Base-by-base conservation (phyloP, 768 basidiomycete genomes). In the Piloderma croceum region DNA sequence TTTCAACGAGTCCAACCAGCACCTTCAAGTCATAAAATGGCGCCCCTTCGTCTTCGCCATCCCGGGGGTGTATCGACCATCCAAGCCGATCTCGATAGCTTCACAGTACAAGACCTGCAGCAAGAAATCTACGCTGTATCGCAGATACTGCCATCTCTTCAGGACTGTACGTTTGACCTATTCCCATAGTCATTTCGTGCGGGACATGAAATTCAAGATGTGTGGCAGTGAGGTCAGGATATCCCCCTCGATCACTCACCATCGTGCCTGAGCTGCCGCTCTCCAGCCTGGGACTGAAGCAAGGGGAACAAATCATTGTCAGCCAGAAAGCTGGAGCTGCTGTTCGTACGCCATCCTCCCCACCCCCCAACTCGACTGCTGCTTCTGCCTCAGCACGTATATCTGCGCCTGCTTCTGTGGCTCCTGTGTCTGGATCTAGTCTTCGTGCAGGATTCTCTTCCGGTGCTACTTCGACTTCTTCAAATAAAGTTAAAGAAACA, bases 281-380 rank as follows among this genome's bases (percentile, higher is more conserved):
- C 24, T 72, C 82, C 0, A 82, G 83, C 24, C 73, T 97, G 21
- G 88, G 86, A 11, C 69, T 97, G 22, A 70, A 74, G 42, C 58
- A 67, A 12, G 89, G 91, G 2, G 94, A 97, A 39, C 90, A 91
- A 63, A 70, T 98, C 45, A 85, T 94, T 51, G 86, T 96, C 33
- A 79, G 69, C 37, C 64, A 66, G 38, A 67, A 55, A 24, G 44
- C 49, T 15, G 70, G 70, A 47, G 50, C 52, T 17, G 44, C 59
- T 25, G 50, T 48, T 33, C 35, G 41, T 32, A 42, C 53, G 12
- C 43, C 51, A 25, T 44, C 49, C 27, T 17, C 52, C 25, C 40
- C 24, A 34, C 44, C 41, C 17, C 39, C 34, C 22, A 44, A 31
- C 6, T 24, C 32, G 18, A 41, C 36, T 36, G 46, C 36, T 23